Evolutionary conservation across 495 filamentous ascomycete genomes (phyloP), one percentile per base, ranked within the genome.

Genomic region (Talaromyces thailandensis): DNA sequence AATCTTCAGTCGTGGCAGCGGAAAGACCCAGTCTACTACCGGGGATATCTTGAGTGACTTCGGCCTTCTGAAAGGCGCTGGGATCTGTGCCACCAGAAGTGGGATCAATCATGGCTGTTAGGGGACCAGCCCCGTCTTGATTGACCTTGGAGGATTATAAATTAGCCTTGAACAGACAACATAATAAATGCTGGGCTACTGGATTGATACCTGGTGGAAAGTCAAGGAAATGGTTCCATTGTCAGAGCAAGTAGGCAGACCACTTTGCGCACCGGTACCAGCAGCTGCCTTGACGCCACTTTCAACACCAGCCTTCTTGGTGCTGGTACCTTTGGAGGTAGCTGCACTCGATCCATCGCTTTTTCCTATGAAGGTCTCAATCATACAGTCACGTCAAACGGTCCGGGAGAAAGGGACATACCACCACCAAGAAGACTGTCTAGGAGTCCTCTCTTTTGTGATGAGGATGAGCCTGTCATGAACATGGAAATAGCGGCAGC

Each of bases 31-130:
- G 63, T 18, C 78, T 76, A 29, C 77, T 58, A 28, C 84, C 83
- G 16, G 83, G 83, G 6, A 87, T 80, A 68, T 87, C 79, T 71
- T 82, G 76, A 23, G 76, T 82, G 48, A 87, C 81, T 56, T 78
- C 53, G 26, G 83, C 83, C 3, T 66, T 69, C 70, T 83, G 64
- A 71, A 86, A 86, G 11, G 82, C 82, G 14, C 70, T 64, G 6
- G 70, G 59, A 63, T 84, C 77, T 1, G 76, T 82, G 45, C 84
- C 84, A 5, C 81, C 82, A 4, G 80, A 83, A 8, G 81, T 85
- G 37, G 75, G 70, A 53, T 76, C 72, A 45, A 76, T 68, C 21
- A 59, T 66, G 35, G 73, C 73, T 1, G 64, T 65, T 28, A 75
- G 66, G 29, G 73, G 69, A 28, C 73, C 72, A 12, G 73, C 73